Conservation (phyloP, 352 stramenopile species). For the Phytophthora pseudosyringae region DNA sequence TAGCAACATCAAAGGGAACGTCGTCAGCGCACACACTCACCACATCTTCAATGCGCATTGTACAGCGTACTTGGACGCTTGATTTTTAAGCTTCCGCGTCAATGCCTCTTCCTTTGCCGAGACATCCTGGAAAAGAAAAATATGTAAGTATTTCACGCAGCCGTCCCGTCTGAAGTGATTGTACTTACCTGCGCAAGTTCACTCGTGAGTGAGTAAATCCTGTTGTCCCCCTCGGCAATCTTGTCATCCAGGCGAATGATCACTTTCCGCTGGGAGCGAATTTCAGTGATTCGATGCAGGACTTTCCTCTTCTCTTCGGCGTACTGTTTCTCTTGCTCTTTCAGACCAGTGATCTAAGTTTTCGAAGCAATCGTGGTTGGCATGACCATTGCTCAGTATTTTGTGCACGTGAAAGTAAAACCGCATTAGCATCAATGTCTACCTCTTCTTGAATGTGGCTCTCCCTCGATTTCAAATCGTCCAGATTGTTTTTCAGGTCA, state of each 20-base stretch:
- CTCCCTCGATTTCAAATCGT: constrained; percentile 47
- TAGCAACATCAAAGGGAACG: neutral
- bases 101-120: constrained; percentile 81
- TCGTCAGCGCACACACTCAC: constrained; percentile 12
- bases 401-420: too few species aligned
- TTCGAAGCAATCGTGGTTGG: neutral
- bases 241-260: constrained; percentile 81
- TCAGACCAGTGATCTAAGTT: constrained; percentile 61
- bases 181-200: constrained; percentile 71
- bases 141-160: neutral
- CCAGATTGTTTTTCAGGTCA: constrained; percentile 60
- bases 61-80: constrained; percentile 60
- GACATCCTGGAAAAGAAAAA: constrained; percentile 51
- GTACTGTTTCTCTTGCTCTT: constrained; percentile 69
- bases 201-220: constrained; percentile 70
- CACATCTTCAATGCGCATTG: neutral
- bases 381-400: neutral
- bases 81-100: constrained; percentile 75
- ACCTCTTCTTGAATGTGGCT: constrained; percentile 68
- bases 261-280: constrained; percentile 68
- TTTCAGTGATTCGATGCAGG: constrained; percentile 69
- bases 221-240: constrained; percentile 73
- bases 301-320: constrained; percentile 64
- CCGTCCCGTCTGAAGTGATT: neutral
- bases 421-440: neutral